A percentile compares a stretch with the other conserved stretches of the same genome.
These are phyloP conservation scores for Omphalotus olearius DNA, from an alignment of 1,284 basidiomycete genomes.

Conservation along the genomic window DNA sequence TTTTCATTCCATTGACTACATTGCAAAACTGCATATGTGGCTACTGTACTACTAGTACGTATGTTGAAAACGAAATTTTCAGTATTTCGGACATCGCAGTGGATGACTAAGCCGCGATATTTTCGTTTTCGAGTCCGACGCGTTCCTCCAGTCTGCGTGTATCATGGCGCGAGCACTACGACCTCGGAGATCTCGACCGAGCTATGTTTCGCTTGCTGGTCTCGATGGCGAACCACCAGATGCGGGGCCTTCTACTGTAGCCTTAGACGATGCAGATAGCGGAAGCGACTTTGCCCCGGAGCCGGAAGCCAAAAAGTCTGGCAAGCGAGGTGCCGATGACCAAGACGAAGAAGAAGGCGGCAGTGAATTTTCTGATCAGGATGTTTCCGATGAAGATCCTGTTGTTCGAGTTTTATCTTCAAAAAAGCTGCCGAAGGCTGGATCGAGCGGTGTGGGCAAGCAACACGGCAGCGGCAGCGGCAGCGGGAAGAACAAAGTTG, in stretches of 20 bases:
- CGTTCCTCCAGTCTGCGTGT: too few relatives aligned
- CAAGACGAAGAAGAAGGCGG: conserved; percentile 21
- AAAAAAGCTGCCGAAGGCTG: too few relatives aligned
- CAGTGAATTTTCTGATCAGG: conserved; percentile 27
- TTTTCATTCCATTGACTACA: too few relatives aligned
- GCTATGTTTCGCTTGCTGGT: conserved; percentile 30
- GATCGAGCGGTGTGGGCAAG: not conserved
- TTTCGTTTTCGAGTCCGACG: too few relatives aligned
- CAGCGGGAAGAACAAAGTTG: not conserved
- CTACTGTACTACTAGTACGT: too few relatives aligned
- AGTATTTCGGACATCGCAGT: too few relatives aligned
- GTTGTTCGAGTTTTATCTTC: not conserved
- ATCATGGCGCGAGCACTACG: conserved; percentile 40
- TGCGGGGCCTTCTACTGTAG: conserved; percentile 10
- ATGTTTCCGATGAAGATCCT: conserved; percentile 17
- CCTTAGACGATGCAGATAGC: conserved; percentile 30
- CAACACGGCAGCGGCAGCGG: not conserved
- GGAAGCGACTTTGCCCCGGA: conserved; percentile 32
- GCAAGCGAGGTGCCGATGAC: not conserved
- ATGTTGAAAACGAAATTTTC: too few relatives aligned
- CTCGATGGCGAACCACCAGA: conserved; percentile 23
- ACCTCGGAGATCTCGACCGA: conserved; percentile 33
- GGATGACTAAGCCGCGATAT: too few relatives aligned
- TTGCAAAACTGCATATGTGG: too few relatives aligned
- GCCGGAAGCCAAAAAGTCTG: conserved; percentile 4